Conservation (phyloP, 2,329 filamentous ascomycete species). For the Monosporascus sp. region DNA sequence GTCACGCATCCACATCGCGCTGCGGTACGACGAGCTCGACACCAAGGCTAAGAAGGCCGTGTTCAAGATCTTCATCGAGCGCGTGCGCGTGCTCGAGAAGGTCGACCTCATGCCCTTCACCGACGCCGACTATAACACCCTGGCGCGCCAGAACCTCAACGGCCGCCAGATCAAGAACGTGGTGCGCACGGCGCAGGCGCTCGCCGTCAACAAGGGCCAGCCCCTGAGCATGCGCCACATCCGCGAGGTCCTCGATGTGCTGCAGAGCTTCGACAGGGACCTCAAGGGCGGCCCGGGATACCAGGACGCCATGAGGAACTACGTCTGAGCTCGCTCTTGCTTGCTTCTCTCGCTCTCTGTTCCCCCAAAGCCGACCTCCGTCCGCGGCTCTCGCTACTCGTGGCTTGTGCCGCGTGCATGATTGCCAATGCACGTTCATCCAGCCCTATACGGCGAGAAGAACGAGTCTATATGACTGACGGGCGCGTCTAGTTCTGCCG, state of each 20-base stretch:
- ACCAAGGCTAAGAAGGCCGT: constrained; percentile 69
- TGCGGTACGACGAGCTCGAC: constrained; percentile 73
- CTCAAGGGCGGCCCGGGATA: constrained; percentile 77
- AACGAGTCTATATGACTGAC: no score
- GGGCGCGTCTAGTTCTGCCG: no score
- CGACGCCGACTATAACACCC: constrained; percentile 60
- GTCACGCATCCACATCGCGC: constrained; percentile 77
- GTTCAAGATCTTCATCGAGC: constrained; percentile 78
- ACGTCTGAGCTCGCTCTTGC: constrained; percentile 42
- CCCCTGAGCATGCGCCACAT: constrained; percentile 75
- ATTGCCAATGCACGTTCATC: no score
- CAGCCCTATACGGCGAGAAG: no score
- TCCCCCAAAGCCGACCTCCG: not conserved
- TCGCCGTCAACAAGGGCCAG: constrained; percentile 71
- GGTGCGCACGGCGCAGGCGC: constrained; percentile 74
- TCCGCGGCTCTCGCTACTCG: no score
- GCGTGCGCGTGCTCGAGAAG: constrained; percentile 59
- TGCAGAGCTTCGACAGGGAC: constrained; percentile 77
- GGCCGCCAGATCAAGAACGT: constrained; percentile 80
- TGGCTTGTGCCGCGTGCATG: no score
- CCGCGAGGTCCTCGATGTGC: constrained; percentile 75
- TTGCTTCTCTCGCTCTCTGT: not conserved
- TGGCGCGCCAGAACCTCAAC: constrained; percentile 62
- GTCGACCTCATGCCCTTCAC: constrained; percentile 55
- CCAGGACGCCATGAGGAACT: constrained; percentile 78